Base-by-base conservation (phyloP, 2,329 filamentous ascomycete genomes). In the Penicillium capsulatum region DNA sequence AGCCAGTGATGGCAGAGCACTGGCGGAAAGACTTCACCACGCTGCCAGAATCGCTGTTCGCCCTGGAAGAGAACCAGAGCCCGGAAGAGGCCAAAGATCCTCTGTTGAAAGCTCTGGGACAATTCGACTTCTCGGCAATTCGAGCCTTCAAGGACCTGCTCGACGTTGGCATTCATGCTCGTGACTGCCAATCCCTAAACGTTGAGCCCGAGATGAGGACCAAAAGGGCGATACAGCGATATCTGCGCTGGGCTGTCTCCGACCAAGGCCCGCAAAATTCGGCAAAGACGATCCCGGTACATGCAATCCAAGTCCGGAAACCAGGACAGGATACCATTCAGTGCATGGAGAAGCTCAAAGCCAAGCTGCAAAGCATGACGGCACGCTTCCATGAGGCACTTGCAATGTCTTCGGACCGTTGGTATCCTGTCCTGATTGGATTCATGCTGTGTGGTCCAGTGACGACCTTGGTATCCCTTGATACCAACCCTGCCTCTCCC, bases 11-110 rank as follows among this genome's bases (percentile, higher is more conserved):
- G 9, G 74, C 75, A 2, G 55, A 59, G 9, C 63, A 63, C 44
- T 80, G 76, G 75, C 62, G 66, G 31, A 57, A 69, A 34, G 76
- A 80, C 47, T 79, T 79, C 45, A 60, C 62, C 7, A 76, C 71
- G 11, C 54, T 81, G 10, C 77, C 77, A 2, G 64, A 70, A 7
- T 64, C 67, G 7, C 57, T 81, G 2, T 81, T 80, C 58, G 68
- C 70, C 7, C 22, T 47, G 7, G 37, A 33, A 1, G 48, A 29
- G 7, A 30, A 36, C 10, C 27, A 38, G 4, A 17, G 34, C 8
- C 9, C 7, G 4, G 7, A 30, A 24, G 29, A 58, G n/a, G n/a
- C n/a, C n/a, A 2, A 58, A 7, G 13, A 14, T 28, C 26, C 10
- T 63, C 8, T 74, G 44, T 70, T 81, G 41, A 65, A 68, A 31